These are phyloP conservation scores for Exophiala spinifera DNA, from an alignment of 2,329 filamentous ascomycete genomes.

Conservation along the genomic window DNA sequence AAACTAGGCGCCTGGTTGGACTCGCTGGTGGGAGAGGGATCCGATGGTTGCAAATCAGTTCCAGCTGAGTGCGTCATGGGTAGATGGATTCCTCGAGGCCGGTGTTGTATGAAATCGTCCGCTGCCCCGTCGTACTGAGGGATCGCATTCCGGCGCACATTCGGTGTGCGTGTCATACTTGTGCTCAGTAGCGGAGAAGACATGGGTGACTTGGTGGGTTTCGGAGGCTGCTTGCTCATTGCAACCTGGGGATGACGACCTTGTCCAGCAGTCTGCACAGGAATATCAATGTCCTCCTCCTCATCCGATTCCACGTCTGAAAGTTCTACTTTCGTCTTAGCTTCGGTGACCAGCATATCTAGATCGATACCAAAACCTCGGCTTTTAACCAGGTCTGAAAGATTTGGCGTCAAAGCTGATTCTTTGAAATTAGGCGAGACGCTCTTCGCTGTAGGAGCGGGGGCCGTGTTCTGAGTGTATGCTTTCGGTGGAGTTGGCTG, in stretches of 20 bases:
- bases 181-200: constrained; percentile 45
- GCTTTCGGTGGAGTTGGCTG: constrained; percentile 28
- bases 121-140: constrained; percentile 8
- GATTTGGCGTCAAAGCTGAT: constrained; percentile 56
- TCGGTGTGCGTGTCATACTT: constrained; percentile 12
- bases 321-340: constrained; percentile 43
- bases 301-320: constrained; percentile 40
- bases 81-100: constrained; percentile 17
- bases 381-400: constrained; percentile 63
- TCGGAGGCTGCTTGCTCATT: constrained; percentile 52
- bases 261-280: constrained; percentile 16
- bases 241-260: constrained; percentile 28
- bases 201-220: constrained; percentile 54
- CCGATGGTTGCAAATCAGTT: constrained; percentile 19
- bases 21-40: constrained; percentile 45
- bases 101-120: constrained; percentile 10
- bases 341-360: constrained; percentile 55
- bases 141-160: constrained; percentile 4
- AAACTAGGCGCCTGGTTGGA: constrained; percentile 76
- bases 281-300: constrained; percentile 33
- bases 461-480: background rate
- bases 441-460: constrained; percentile 2
- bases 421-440: constrained; percentile 24
- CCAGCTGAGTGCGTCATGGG: constrained; percentile 8
- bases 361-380: constrained; percentile 62